These are phyloP conservation scores for Entomortierella beljakovae DNA, from an alignment of 192 early-diverging fungal species.

Conservation along the genomic window DNA sequence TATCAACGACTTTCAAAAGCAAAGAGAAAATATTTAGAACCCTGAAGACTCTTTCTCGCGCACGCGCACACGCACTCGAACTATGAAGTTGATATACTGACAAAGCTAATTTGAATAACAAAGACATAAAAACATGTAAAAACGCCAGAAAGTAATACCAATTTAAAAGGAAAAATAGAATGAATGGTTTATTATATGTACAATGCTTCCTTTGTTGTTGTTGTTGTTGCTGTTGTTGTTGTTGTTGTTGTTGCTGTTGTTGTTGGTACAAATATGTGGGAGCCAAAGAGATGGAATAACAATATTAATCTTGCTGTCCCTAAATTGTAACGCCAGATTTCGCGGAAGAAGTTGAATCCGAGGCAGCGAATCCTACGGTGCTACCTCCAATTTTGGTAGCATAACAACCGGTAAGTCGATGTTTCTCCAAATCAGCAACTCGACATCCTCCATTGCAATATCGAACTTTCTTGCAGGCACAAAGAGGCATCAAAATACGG, in stretches of 20 bases:
- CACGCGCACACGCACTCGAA: too few relatives aligned
- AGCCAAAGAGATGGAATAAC: too few relatives aligned
- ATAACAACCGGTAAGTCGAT: slow-evolving; percentile 34
- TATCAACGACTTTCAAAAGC: too few relatives aligned
- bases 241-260: neutral
- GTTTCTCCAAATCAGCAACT: slow-evolving; percentile 29
- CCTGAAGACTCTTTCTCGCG: too few relatives aligned
- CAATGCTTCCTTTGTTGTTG: neutral
- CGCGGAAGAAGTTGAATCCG: neutral
- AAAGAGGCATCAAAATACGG: slow-evolving; percentile 38
- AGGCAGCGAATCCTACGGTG: neutral
- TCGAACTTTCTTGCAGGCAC: slow-evolving; percentile 47
- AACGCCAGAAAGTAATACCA: too few relatives aligned
- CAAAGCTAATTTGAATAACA: too few relatives aligned
- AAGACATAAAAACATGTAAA: too few relatives aligned
- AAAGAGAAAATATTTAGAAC: too few relatives aligned
- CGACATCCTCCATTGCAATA: slow-evolving; percentile 45
- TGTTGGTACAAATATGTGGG: too few relatives aligned
- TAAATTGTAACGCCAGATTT: neutral
- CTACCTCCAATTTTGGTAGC: slow-evolving; percentile 11
- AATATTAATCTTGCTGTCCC: neutral
- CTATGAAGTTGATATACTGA: too few relatives aligned
- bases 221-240: neutral
- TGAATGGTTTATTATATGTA: too few relatives aligned
- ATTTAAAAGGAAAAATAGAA: too few relatives aligned